Evolutionary conservation across 2,329 filamentous ascomycete species (phyloP).

Genomic region (Cladosporium phlei): DNA sequence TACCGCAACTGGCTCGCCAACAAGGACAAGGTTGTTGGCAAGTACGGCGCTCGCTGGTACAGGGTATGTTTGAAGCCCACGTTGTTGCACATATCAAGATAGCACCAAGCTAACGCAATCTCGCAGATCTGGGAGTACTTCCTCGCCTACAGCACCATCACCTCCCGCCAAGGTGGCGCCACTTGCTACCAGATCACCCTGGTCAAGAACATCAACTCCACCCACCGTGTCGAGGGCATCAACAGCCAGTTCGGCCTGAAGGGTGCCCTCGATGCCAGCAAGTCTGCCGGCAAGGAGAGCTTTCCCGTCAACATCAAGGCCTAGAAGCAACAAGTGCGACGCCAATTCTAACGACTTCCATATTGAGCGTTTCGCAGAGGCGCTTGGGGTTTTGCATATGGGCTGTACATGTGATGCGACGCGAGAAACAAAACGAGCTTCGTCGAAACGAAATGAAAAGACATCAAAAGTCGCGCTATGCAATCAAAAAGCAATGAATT

Average conservation of each 20-base stretch:
- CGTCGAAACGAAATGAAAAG: too few species aligned
- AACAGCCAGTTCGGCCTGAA: conserved; percentile 62
- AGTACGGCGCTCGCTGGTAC: conserved; percentile 95
- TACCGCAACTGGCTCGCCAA: conserved; percentile 98
- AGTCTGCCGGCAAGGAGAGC: conserved; percentile 30
- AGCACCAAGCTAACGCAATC: too few species aligned
- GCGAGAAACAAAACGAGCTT: too few species aligned
- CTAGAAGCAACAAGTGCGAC: too few species aligned
- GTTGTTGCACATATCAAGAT: neutral
- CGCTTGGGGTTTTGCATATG: too few species aligned
- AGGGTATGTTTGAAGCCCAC: conserved; percentile 43
- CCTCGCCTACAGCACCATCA: conserved; percentile 78
- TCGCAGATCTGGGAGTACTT: conserved; percentile 82
- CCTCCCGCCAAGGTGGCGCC: conserved; percentile 75
- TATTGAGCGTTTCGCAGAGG: too few species aligned
- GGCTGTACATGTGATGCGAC: too few species aligned
- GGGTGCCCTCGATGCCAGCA: conserved; percentile 56
- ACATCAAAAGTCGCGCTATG: too few species aligned
- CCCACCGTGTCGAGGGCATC: conserved; percentile 74
- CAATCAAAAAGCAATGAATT: too few species aligned
- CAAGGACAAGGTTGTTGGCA: conserved; percentile 83
- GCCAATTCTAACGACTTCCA: too few species aligned
- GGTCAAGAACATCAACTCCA: conserved; percentile 87
- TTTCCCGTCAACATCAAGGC: too few species aligned
- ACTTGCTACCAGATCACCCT: conserved; percentile 83